phyloP scores from a whole-genome alignment of 2,329 filamentous ascomycete genomes.

The Penicillium sclerotigenum region DNA sequence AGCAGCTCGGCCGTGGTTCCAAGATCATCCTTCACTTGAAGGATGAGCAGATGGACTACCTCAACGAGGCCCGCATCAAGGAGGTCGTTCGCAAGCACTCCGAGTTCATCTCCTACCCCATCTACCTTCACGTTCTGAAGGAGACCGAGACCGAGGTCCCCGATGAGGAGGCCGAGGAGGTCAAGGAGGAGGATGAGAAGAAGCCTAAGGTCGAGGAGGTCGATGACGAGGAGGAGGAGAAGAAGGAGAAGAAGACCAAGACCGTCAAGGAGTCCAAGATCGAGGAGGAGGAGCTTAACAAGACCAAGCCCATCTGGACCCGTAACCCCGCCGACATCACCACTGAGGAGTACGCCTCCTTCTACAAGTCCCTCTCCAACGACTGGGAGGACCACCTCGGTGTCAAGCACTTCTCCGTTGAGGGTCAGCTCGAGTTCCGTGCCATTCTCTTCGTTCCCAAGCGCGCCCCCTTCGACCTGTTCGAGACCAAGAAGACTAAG shows the following conservation, averaged over 20 bases:
- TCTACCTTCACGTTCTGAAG: slow-evolving; percentile 99
- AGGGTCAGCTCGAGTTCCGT: slow-evolving; percentile 99
- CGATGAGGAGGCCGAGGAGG: slow-evolving; percentile 83
- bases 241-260: slow-evolving; percentile 96
- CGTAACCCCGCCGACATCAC: slow-evolving; percentile 94
- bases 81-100: slow-evolving; percentile 99
- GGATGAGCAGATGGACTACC: slow-evolving; percentile 98
- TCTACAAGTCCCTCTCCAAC: slow-evolving; percentile 99
- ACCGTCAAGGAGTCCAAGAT: slow-evolving; percentile 98
- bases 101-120: slow-evolving; percentile 99
- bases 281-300: slow-evolving; percentile 99
- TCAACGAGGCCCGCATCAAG: slow-evolving; percentile 99
- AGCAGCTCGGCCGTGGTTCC: slow-evolving; percentile 88
- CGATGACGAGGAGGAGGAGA: slow-evolving; percentile 74
- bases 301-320: slow-evolving; percentile 99
- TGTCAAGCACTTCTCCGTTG: slow-evolving; percentile 99
- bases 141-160: slow-evolving; percentile 99
- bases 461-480: slow-evolving; percentile 98
- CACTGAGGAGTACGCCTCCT: slow-evolving; percentile 93
- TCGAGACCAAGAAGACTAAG: slow-evolving; percentile 99
- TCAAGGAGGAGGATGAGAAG: slow-evolving; percentile 77
- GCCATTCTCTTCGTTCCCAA: slow-evolving; percentile 99
- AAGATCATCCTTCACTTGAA: slow-evolving; percentile 99
- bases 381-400: slow-evolving; percentile 99
- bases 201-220: slow-evolving; percentile 95